Percentiles rank a stretch among this genome's conserved stretches.
phyloP scores from a whole-genome alignment of 2,329 filamentous ascomycete species.

The Neopestalotiopsis sp. region DNA sequence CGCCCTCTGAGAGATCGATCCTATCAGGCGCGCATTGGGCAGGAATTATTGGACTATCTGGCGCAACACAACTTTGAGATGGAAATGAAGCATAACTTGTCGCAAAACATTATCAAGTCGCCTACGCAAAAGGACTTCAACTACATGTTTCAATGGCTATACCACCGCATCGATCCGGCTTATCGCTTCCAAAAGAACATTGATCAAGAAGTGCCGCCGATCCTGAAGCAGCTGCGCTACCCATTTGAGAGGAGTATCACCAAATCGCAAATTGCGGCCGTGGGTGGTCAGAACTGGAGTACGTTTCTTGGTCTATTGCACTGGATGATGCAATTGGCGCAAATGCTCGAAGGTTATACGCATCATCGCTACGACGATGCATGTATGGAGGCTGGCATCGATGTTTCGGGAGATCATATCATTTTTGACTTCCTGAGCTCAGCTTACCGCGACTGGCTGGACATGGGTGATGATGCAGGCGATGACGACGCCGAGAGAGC shows the following conservation, averaged over 20 bases:
- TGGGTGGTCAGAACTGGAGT: constrained; percentile 96
- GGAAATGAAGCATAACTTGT: constrained; percentile 95
- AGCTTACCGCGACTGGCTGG: constrained; percentile 92
- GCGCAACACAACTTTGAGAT: constrained; percentile 95
- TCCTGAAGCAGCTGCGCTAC: constrained; percentile 92
- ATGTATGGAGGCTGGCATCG: constrained; percentile 84
- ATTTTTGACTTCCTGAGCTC: constrained; percentile 91
- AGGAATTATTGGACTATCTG: constrained; percentile 91
- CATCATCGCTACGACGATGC: constrained; percentile 85
- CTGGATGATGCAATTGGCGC: constrained; percentile 98
- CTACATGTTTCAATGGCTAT: constrained; percentile 97
- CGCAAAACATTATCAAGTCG: constrained; percentile 87
- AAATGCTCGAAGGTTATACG: constrained; percentile 88
- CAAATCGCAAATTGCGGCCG: constrained; percentile 92
- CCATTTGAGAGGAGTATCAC: constrained; percentile 95
- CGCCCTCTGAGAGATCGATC: constrained; percentile 81
- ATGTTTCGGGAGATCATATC: constrained; percentile 88
- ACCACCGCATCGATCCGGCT: constrained; percentile 91
- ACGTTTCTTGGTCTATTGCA: constrained; percentile 92
- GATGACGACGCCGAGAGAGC: constrained; percentile 83
- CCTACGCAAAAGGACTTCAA: constrained; percentile 99
- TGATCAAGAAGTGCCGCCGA: constrained; percentile 90
- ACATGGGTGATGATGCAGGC: constrained; percentile 86
- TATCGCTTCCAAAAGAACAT: constrained; percentile 95
- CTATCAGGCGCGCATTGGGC: constrained; percentile 82